Base-by-base conservation (phyloP, 257 asterid species). In the Gentiana macrophylla region DNA sequence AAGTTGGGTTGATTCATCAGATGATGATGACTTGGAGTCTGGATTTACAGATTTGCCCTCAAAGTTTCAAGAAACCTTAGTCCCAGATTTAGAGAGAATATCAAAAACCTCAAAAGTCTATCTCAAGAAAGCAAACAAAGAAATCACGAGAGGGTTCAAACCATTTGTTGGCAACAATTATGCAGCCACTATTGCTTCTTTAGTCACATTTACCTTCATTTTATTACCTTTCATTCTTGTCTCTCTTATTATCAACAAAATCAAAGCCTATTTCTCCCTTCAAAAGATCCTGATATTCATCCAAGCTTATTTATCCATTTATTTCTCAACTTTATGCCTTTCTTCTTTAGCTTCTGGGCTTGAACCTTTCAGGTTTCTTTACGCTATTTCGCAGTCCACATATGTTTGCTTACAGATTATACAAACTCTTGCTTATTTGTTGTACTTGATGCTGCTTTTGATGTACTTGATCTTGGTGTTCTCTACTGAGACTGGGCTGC, bases 101-200 rank as follows among this genome's bases (percentile, higher is more conserved):
- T 91, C 98, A 2, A 68, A 77, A 73, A 84, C 94, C 9, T 91
- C 96, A 2, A 54, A 69, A 59, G 69, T 55, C 2, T 87, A 91
- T 67, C 71, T 82, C 65, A 82, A 67, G 8, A 74, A 37, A 58
- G 86, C 86, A 77, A 91, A 87, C 76, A 82, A 83, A 61, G 84
- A 84, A 54, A 76, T 91, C 63, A 79, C 95, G 0, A 84, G 54
- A 57, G 87, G 84, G 3, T 81, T 87, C 75, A 87, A 91, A 55
- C 93, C 98, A 15, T 72, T 79, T 36, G 92, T 91, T 1, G 96
- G 98, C 46, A 76, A 77, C 75, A 83, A 83, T 55, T 91, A 91
- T 49, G 98, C 98, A 2, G 56, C 95, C 53, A 76, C 77, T 0
- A 73, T 87, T 8, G 94, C 95, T 4, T 79, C 96, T 0, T 12